Evolutionary conservation across 139 green algal genomes (phyloP), one percentile per base, ranked within the genome.

Genomic region (Chlamydomonas sphaeroides): DNA sequence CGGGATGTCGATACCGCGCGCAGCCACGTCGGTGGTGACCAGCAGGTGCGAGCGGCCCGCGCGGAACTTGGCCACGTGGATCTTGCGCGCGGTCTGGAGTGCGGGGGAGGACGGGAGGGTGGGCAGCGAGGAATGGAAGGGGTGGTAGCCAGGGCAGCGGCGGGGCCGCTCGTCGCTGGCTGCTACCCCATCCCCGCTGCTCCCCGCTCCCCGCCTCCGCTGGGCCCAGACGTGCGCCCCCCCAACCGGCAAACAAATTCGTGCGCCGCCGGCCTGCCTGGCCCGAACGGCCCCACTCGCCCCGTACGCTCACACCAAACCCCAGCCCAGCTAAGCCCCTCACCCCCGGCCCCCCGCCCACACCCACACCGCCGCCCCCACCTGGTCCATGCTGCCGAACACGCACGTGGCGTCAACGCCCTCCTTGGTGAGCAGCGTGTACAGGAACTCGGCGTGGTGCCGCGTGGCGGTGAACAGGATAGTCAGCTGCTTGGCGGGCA

Each of bases 1-100:
- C 0, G 97, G 97, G 72, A 99, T 97, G 93, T 99, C 97, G 42
- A 99, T 95, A 61, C 97, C 97, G 28, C 97, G 92, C 21, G 97
- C 97, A n/a, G 97, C 97, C 35, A 99, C 97, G 86, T 99, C 97
- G 0, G 97, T 99, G 36, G 98, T 97, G 35, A 99, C 88, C 65
- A 99, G 88, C 56, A 97, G 76, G 61, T 84, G 72, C 41, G 95
- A 57, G 38, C 66, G 66, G 23, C 53, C 59, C 23, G 90, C 92
- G 1, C 95, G 80, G 86, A 99, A 99, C 90, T 97, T 98, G 73
- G 92, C 94, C 14, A 98, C 92, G 79, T 97, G 88, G 81, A 99
- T 99, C 87, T 97, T 99, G 57, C 97, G 92, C 3, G 96, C 97
- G 15, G 95, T 93, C 91, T 99, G 94, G 30, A 23, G 30, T 4